Base-by-base conservation (phyloP, 495 filamentous ascomycete genomes). In the Penicillium soppii region DNA sequence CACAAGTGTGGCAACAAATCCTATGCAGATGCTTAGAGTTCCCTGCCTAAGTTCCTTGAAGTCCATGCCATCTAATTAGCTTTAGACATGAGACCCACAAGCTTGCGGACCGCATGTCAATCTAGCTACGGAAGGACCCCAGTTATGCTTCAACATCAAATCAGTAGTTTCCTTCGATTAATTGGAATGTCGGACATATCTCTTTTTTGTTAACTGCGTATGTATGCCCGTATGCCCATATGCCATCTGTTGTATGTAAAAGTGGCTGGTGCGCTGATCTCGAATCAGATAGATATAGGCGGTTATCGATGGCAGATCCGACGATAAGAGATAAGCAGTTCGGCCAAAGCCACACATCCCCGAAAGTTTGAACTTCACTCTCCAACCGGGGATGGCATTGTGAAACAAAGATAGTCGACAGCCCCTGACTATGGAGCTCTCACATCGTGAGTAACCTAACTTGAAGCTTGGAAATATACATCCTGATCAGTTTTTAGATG, bases 361-460 rank as follows among this genome's bases (percentile, higher is more conserved):
- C 39, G 44, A 45, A 54, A 43, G 49, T 59, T 45, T 21, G 46
- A 54, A 56, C 56, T 51, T 53, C 37, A n/a, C 32, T 26, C 47
- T 26, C 47, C 19, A 36, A 51, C 41, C 51, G 56, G 62, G 43
- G 55, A 70, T 69, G 62, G 50, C 47, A 53, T 40, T 25, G 56
- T 59, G 59, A 59, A n/a, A 50, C 32, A 60, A 48, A 50, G 38
- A 50, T 58, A 59, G 55, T 45, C 47, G 46, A 64, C 54, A 58
- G 51, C 57, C 49, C 52, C 63, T 62, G 65, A 74, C 41, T 51
- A 74, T 74, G 71, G 54, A 53, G 54, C 64, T 68, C 58, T 68
- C 67, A 61, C 71, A 67, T 58, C 15, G 62, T 65, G 23, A 52
- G 69, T 68, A 33, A 35, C 43, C 22, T 13, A 4, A 7, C 17